A percentile compares a stretch with the other conserved stretches of the same genome.
Conservation (phyloP, 345 rosid species). For the Gossypium anomalum region DNA sequence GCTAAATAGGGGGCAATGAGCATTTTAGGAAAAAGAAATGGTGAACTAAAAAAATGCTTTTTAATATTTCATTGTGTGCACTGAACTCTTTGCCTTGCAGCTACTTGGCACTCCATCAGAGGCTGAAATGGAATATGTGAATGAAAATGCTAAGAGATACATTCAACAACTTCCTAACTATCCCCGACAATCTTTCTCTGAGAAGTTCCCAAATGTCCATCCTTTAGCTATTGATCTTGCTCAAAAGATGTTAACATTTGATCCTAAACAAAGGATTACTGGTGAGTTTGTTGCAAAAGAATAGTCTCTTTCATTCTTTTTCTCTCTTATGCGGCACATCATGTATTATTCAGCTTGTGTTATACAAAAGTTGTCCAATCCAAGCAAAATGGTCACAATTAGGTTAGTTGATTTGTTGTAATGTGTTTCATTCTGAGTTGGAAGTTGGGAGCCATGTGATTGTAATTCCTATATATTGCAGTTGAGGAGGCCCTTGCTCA, state of each 20-base stretch:
- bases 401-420: background rate
- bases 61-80: slow-evolving; percentile 3
- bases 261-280: slow-evolving; percentile 70
- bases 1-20: background rate
- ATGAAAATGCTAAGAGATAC: slow-evolving; percentile 78
- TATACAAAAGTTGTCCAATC: background rate
- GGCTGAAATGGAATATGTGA: slow-evolving; percentile 64
- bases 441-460: background rate
- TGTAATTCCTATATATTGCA: slow-evolving; percentile 19
- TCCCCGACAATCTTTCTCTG: slow-evolving; percentile 65
- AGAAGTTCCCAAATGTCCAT: slow-evolving; percentile 65
- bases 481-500: slow-evolving; percentile 86
- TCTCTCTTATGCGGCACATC: background rate
- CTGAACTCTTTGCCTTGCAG: slow-evolving; percentile 37
- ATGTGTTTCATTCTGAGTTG: background rate
- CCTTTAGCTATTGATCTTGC: slow-evolving; percentile 72
- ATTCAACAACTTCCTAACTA: slow-evolving; percentile 50
- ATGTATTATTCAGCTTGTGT: background rate
- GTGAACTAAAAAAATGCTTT: background rate
- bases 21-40: background rate
- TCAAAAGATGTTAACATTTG: slow-evolving; percentile 87
- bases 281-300: slow-evolving; percentile 36
- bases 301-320: background rate
- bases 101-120: slow-evolving; percentile 85
- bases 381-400: background rate